Evolutionary conservation across 331 rosid species (phyloP).

Genomic region (Ulmus americana): DNA sequence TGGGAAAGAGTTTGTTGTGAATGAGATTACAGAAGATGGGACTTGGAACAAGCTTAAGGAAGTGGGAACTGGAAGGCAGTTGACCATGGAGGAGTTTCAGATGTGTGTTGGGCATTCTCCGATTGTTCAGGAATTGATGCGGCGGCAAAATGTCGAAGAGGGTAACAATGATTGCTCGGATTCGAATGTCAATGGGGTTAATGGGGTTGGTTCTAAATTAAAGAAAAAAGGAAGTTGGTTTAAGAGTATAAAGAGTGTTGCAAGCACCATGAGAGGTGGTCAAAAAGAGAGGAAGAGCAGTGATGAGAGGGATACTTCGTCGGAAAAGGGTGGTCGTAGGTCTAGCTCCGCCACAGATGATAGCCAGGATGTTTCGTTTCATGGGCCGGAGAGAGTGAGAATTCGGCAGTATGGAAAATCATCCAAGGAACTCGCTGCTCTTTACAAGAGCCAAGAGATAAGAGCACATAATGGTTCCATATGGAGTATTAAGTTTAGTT

Average conservation of each 20-base stretch:
- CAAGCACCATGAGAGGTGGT: conserved; percentile 59
- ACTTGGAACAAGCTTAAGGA: conserved; percentile 71
- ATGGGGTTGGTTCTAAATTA: conserved; percentile 34
- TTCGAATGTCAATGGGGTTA: conserved; percentile 33
- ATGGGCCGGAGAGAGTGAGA: conserved; percentile 81
- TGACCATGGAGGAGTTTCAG: conserved; percentile 97
- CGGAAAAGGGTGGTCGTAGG: conserved; percentile 88
- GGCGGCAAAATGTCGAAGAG: conserved; percentile 78
- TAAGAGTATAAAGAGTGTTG: conserved; percentile 65
- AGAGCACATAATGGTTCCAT: conserved; percentile 85
- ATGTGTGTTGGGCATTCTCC: conserved; percentile 95
- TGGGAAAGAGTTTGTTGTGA: conserved; percentile 88
- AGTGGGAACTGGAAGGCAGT: conserved; percentile 80
- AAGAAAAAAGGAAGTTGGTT: conserved; percentile 88
- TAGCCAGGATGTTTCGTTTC: conserved; percentile 77
- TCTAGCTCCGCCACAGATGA: conserved; percentile 97
- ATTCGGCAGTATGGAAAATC: conserved; percentile 86
- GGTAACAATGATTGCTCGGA: conserved; percentile 34
- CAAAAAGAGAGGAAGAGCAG: conserved; percentile 75
- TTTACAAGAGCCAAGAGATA: conserved; percentile 88
- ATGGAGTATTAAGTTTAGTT: conserved; percentile 91
- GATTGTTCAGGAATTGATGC: conserved; percentile 87
- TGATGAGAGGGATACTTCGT: conserved; percentile 83
- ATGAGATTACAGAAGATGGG: conserved; percentile 70
- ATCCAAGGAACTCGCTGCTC: conserved; percentile 61